Percentiles rank a stretch among this genome's conserved stretches.
phyloP scores from a whole-genome alignment of 106 monocot genomes.

The Amphibolis antarctica region DNA sequence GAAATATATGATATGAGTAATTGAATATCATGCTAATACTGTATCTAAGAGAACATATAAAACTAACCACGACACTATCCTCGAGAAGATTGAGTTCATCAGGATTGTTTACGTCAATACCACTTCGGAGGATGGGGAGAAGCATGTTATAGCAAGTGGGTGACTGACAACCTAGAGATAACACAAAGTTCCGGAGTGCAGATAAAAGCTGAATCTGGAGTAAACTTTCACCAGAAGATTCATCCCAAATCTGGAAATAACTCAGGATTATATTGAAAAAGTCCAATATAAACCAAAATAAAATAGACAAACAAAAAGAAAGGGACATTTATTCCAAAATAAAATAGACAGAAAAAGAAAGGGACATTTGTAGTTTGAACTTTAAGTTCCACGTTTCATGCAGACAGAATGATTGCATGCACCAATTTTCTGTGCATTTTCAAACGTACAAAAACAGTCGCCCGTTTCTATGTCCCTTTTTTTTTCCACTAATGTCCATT shows the following conservation, averaged over 20 bases:
- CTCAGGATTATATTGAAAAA: background rate
- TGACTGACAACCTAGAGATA: slow-evolving; percentile 79
- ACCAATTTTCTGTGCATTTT: no score
- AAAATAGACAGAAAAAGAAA: no score
- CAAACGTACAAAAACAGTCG: no score
- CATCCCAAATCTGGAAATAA: slow-evolving; percentile 67
- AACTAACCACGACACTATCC: slow-evolving; percentile 86
- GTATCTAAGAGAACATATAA: background rate
- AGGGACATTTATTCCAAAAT: no score
- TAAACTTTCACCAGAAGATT: slow-evolving; percentile 82
- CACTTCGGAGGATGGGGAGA: slow-evolving; percentile 74
- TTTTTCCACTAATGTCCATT: no score
- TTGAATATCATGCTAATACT: background rate
- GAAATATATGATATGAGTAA: background rate
- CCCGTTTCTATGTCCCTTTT: no score
- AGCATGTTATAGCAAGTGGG: slow-evolving; percentile 68
- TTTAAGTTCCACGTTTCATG: no score
- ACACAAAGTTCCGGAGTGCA: slow-evolving; percentile 70
- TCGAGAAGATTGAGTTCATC: slow-evolving; percentile 93
- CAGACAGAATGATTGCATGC: no score
- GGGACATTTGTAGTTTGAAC: no score
- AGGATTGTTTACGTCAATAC: slow-evolving; percentile 67
- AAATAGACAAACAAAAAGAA: no score
- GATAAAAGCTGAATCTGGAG: slow-evolving; percentile 82
- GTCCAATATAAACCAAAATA: no score